Evolutionary conservation across 129 eudicot species (phyloP).

Genomic region (Sambucus nigra): DNA sequence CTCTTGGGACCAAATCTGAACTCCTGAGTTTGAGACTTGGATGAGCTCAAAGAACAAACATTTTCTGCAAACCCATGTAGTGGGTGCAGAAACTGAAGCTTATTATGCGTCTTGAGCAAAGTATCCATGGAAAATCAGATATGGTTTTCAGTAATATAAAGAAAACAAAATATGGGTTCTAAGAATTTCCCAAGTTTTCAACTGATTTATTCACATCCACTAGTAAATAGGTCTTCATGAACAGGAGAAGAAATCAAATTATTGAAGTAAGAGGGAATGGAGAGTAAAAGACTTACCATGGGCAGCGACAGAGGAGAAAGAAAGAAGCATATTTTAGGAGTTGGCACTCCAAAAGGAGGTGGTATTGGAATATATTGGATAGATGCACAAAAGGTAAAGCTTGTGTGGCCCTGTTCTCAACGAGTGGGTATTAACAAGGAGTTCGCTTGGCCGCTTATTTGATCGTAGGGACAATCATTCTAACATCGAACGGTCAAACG

Average conservation of each 20-base stretch:
- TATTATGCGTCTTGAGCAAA: constrained; percentile 68
- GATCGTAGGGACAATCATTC: no score
- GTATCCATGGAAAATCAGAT: constrained; percentile 54
- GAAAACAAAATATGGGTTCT: constrained; percentile 6
- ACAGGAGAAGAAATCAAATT: neutral
- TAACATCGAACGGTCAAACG: no score
- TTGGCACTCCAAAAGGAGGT: no score
- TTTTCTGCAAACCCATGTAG: constrained; percentile 51
- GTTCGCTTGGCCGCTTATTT: no score
- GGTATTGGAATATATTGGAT: no score
- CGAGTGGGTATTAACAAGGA: no score
- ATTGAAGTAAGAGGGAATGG: constrained; percentile 2
- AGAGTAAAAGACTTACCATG: constrained; percentile 29
- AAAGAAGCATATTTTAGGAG: constrained; percentile 4
- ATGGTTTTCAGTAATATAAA: neutral
- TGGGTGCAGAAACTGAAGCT: constrained; percentile 67
- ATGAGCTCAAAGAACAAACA: constrained; percentile 30
- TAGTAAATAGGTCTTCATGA: constrained; percentile 3
- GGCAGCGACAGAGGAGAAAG: neutral
- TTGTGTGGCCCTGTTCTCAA: constrained; percentile 6
- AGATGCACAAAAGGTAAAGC: no score
- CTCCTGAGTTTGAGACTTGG: constrained; percentile 39
- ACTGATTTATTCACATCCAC: constrained; percentile 5
- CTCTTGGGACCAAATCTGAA: constrained; percentile 33
- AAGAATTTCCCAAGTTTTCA: constrained; percentile 10